phyloP scores from a whole-genome alignment of 257 asterid genomes.

The Eustoma russellianum region DNA sequence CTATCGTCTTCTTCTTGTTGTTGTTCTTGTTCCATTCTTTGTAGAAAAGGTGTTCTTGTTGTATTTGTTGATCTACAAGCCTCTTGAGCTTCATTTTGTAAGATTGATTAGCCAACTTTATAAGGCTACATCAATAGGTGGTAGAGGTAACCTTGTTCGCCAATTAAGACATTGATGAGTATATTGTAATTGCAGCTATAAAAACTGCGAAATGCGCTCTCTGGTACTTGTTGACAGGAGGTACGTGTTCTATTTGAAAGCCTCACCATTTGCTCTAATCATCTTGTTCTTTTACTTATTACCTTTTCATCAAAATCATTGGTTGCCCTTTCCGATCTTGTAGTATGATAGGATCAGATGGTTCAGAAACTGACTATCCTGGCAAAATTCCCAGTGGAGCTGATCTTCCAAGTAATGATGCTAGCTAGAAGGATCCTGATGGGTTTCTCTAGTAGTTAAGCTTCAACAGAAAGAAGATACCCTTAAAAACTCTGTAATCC shows the following conservation, averaged over 20 bases:
- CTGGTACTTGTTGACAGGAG: slow-evolving; percentile 69
- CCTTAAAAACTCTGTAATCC: too few relatives aligned
- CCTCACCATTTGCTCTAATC: background rate
- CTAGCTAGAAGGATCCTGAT: slow-evolving; percentile 11
- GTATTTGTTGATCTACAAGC: too few relatives aligned
- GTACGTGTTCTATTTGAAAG: slow-evolving; percentile 20
- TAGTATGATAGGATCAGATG: slow-evolving; percentile 51
- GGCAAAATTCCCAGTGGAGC: slow-evolving; percentile 61
- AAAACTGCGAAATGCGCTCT: slow-evolving; percentile 84
- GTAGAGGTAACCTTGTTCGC: background rate
- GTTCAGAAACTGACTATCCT: slow-evolving; percentile 50
- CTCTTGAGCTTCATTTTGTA: too few relatives aligned
- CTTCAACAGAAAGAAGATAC: background rate
- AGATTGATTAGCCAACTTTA: too few relatives aligned
- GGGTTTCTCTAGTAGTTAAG: background rate
- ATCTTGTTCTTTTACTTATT: slow-evolving; percentile 2
- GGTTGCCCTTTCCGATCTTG: slow-evolving; percentile 4
- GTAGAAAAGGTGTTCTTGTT: too few relatives aligned
- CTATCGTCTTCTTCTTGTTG: too few relatives aligned
- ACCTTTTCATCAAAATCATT: too few relatives aligned
- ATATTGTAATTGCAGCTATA: slow-evolving; percentile 42
- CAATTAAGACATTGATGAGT: slow-evolving; percentile 2
- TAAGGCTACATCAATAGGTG: too few relatives aligned
- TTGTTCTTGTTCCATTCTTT: too few relatives aligned
- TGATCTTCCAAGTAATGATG: slow-evolving; percentile 52